phyloP scores from a whole-genome alignment of 768 basidiomycete species.

The Mycena alexandri region DNA sequence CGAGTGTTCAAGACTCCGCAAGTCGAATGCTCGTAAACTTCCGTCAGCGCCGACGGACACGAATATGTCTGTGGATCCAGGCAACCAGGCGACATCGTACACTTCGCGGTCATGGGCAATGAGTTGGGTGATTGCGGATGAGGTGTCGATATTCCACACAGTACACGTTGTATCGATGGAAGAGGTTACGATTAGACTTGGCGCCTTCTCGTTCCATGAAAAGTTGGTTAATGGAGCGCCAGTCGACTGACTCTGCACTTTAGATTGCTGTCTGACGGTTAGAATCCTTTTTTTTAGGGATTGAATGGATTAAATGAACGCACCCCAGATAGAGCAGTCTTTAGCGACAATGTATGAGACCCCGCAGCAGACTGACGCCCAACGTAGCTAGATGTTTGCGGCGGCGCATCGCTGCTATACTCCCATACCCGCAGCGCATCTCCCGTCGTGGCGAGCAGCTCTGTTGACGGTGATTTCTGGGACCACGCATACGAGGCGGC shows the following conservation, averaged over 20 bases:
- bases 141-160: conserved; percentile 97
- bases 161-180: conserved; percentile 99
- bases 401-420: conserved; percentile 76
- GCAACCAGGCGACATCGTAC: conserved; percentile 99
- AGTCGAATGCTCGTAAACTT: conserved; percentile 94
- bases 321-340: conserved; percentile 87
- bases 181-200: conserved; percentile 93
- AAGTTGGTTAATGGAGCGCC: conserved; percentile 96
- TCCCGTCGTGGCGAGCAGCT: conserved; percentile 93
- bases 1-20: conserved; percentile 96
- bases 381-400: conserved; percentile 73
- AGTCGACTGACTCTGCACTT: conserved; percentile 85
- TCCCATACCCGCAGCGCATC: conserved; percentile 96
- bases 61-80: conserved; percentile 95
- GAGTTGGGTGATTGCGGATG: conserved; percentile 94
- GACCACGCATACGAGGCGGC: conserved; percentile 75
- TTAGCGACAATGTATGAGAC: conserved; percentile 77
- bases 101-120: conserved; percentile 97
- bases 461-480: conserved; percentile 74
- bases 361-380: conserved; percentile 70
- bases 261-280: conserved; percentile 73
- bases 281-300: neutral
- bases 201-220: conserved; percentile 96
- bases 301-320: conserved; percentile 46
- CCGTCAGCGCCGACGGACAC: conserved; percentile 99